These are phyloP conservation scores for Amanita brunnescens DNA, from an alignment of 768 basidiomycete genomes.

Conservation along the genomic window DNA sequence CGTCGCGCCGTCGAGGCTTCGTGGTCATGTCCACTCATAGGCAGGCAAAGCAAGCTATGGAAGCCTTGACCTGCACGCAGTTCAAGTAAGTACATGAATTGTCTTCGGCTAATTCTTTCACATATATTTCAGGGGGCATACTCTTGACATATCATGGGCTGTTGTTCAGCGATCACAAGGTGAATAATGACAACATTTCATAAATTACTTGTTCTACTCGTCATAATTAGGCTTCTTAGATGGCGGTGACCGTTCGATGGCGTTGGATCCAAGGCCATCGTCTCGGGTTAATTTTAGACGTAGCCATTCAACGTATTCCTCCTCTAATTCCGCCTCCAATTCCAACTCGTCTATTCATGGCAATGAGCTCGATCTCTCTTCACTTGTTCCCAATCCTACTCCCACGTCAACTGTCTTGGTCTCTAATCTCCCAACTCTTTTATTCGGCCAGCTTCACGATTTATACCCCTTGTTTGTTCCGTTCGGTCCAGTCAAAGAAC, in stretches of 20 bases:
- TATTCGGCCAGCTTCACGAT: slow-evolving; percentile 62
- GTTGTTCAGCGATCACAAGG: slow-evolving; percentile 84
- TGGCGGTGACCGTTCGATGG: slow-evolving; percentile 67
- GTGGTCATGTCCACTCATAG: slow-evolving; percentile 71
- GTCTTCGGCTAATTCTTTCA: not conserved
- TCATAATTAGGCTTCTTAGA: slow-evolving; percentile 57
- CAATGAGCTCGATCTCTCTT: slow-evolving; percentile 20
- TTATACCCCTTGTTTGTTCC: slow-evolving; percentile 68
- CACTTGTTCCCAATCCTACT: slow-evolving; percentile 23
- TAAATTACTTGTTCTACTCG: not conserved
- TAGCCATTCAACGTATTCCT: slow-evolving; percentile 13
- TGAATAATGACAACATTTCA: slow-evolving; percentile 14
- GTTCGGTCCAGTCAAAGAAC: slow-evolving; percentile 58
- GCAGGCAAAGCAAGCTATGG: slow-evolving; percentile 65
- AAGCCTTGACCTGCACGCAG: slow-evolving; percentile 54
- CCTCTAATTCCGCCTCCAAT: slow-evolving; percentile 26
- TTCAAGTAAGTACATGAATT: slow-evolving; percentile 42
- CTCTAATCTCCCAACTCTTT: slow-evolving; percentile 51
- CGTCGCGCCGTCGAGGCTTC: slow-evolving; percentile 76
- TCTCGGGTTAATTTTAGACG: slow-evolving; percentile 7
- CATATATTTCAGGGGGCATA: slow-evolving; percentile 45
- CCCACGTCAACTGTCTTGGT: slow-evolving; percentile 52
- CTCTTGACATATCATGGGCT: slow-evolving; percentile 79
- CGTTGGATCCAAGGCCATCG: slow-evolving; percentile 39
- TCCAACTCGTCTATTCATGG: slow-evolving; percentile 26